Base-by-base conservation (phyloP, 306 rosid genomes). In the Cucurbita argyrosperma region DNA sequence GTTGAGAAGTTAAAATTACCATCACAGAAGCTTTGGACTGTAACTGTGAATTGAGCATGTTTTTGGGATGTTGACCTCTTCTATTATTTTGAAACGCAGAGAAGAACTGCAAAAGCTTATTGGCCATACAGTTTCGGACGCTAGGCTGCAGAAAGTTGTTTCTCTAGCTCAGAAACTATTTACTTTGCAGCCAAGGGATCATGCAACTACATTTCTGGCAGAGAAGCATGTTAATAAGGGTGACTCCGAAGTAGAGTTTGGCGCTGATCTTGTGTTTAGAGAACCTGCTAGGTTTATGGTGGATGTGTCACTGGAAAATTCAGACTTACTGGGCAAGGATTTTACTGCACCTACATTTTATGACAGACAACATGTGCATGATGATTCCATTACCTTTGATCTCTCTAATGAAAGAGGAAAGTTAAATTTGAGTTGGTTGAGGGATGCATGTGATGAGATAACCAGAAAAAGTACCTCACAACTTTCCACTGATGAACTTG, bases 251-350 rank as follows among this genome's bases (percentile, higher is more conserved):
- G 35, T 76, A 49, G 97, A 94, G 79, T 94, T 93, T 85, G 97
- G 98, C 45, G 87, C 91, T 61, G 91, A 94, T 85, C 85, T 94
- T 75, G 79, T 77, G 74, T 94, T 90, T 81, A 84, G 83, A 82
- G 85, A 86, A 5, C 98, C 98, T 23, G 67, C 90, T 19, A 88
- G 98, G 74, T 94, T 94, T 78, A 55, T 90, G 86, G 86, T 94
- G 74, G 97, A 94, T 65, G 81, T 82, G 70, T 81, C 91, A 55
- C 79, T 92, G 76, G 96, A 88, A 68, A 87, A 80, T 71, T 91
- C 82, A 74, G 91, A 89, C 53, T 78, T 89, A 71, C 72, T 84
- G 76, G 85, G 80, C 82, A 85, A 79, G 74, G 81, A 82, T 82
- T 84, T 71, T 82, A 58, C 79, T 66, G 77, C 69, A 80, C 73